phyloP scores from a whole-genome alignment of 352 stramenopile species.

The Globisporangium nagaii region DNA sequence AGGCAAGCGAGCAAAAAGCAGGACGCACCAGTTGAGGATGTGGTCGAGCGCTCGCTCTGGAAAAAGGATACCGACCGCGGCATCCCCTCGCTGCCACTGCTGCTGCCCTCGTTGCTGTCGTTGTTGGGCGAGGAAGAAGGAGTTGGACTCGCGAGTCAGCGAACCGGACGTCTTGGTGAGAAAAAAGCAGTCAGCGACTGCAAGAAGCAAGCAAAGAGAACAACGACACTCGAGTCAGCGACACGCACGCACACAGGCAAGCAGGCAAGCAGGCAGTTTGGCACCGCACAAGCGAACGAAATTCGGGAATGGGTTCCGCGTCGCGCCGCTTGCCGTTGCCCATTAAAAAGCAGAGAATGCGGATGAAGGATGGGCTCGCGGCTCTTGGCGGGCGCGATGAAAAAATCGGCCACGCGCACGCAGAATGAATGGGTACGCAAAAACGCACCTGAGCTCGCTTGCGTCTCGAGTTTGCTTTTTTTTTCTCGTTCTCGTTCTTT shows the following conservation, averaged over 20 bases:
- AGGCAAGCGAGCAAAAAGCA: not conserved
- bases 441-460: not conserved
- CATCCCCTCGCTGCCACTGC: not conserved
- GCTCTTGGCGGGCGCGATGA: not conserved
- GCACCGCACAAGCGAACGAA: not conserved
- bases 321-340: no score
- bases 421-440: conserved; percentile 6
- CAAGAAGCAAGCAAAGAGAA: conserved; percentile 2
- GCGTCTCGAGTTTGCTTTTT: no score
- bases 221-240: not conserved
- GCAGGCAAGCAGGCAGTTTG: not conserved
- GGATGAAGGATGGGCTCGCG: conserved; percentile 4
- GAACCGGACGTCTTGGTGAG: not conserved
- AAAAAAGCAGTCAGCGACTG: not conserved
- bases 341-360: conserved; percentile 1
- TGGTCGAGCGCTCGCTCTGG: conserved; percentile 2
- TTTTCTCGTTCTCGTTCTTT: no score
- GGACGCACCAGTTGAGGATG: conserved; percentile 10
- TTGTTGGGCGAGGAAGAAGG: not conserved
- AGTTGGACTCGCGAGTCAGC: not conserved
- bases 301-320: not conserved
- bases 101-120: not conserved
- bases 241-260: not conserved
- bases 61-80: conserved; percentile 9
- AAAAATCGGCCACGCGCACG: conserved; percentile 7